A percentile compares a stretch with the other conserved stretches of the same genome.
These are phyloP conservation scores for Fusarium burgessii DNA, from an alignment of 2,329 filamentous ascomycete species.

Conservation along the genomic window DNA sequence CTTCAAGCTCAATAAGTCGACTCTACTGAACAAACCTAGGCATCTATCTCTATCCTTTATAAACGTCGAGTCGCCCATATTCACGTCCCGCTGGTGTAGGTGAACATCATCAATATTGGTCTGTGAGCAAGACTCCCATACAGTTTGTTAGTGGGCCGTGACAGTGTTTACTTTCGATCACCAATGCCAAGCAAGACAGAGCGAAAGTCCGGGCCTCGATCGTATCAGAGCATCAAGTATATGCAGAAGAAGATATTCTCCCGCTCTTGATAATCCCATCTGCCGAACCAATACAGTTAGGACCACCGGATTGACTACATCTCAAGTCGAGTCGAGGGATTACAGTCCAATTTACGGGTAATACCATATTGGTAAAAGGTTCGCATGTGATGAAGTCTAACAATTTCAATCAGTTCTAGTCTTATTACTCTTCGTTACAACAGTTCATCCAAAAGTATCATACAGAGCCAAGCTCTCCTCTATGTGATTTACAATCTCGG, in stretches of 20 bases:
- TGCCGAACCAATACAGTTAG: not conserved
- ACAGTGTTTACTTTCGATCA: not conserved
- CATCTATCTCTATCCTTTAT: not conserved
- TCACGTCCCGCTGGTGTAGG: not conserved
- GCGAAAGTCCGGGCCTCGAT: not conserved
- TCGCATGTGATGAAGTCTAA: not conserved
- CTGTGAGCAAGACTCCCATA: not conserved
- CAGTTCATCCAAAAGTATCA: not conserved
- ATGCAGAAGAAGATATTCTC: not conserved
- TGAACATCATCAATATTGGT: not conserved
- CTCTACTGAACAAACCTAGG: not conserved
- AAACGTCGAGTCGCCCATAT: not conserved
- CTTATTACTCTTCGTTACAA: not conserved
- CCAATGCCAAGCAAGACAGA: not conserved
- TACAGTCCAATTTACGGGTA: not conserved
- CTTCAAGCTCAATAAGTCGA: not conserved
- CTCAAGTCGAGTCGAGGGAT: not conserved
- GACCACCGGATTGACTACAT: not conserved
- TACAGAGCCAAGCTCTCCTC: not conserved
- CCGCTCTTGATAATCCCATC: not conserved
- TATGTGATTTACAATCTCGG: conserved; percentile 57
- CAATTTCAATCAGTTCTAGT: not conserved
- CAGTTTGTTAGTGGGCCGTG: conserved; percentile 4
- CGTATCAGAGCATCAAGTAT: not conserved
- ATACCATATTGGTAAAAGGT: not conserved